Evolutionary conservation across 441 rosid genomes (phyloP), one percentile per base, ranked within the genome.

Genomic region (Geranium incanum): DNA sequence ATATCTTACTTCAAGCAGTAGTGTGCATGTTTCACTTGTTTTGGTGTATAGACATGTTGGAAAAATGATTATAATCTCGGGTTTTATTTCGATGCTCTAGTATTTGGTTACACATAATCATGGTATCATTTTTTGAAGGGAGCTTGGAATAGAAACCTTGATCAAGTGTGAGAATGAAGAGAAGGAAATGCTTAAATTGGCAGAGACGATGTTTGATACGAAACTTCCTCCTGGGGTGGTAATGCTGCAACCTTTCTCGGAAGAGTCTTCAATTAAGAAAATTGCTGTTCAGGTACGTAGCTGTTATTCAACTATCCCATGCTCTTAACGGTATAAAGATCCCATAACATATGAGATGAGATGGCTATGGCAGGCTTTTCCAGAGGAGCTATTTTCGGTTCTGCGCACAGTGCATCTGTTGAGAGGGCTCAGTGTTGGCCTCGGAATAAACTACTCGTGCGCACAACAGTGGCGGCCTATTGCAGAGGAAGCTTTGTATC

Each of bases 381-480:
- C 97, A 23, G 98, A 91, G 83, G 96, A 93, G 69, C 81, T 93
- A 67, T 91, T 89, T 81, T 89, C 96, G 55, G 86, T 91, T 62
- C 93, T 93, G 63, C 90, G 97, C 36, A 91, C 98, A 0, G 92
- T 91, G 70, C 85, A 87, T 80, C 85, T 93, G 66, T 74, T 91
- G 75, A 87, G 98, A 86, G 98, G 98, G 65, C 93, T 93, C 23
- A 91, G 97, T 33, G 97, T 91, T 37, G 98, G 98, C 63, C 86
- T 93, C 18, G 96, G 95, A 72, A 73, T 93, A 72, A 91, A 89
- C 81, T 93, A 83, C 78, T 91, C 95, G 0, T 88, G 96, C 43
- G 92, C 95, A 7, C 86, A 93, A 76, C 92, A 89, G 57, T 93
- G 98, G 98, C 87, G 88, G 76, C 82, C 93, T 37, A 82, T 93